Base-by-base conservation (phyloP, 345 rosid genomes). In the Sonneratia alba region DNA sequence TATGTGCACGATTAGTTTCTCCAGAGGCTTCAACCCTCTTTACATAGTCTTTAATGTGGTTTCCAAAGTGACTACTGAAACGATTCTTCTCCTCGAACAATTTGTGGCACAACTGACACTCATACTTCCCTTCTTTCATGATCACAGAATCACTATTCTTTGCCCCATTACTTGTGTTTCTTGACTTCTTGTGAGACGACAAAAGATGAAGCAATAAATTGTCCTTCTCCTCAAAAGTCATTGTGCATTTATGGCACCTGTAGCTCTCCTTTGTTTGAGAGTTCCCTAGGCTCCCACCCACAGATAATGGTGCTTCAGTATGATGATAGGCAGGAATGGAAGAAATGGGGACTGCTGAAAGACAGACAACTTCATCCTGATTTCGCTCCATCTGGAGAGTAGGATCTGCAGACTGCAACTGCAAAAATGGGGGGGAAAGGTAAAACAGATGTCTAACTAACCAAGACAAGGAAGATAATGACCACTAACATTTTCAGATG, bases 191-290 rank as follows among this genome's bases (percentile, higher is more conserved):
- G 75, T 86, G 89, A 56, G 77, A 81, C 43, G 81, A 73, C 32
- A 80, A 68, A 57, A 83, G 74, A 76, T 86, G 89, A 56, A 75
- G 72, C 49, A 86, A 47, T 47, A 83, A 72, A 65, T 79, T 78
- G 77, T 86, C 87, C 47, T 77, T 71, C 77, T 75, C 77, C 57
- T 76, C 48, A 64, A 80, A 86, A 78, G 47, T 61, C 79, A 79
- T 16, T 18, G 77, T 63, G 77, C 89, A 86, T 72, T 80, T 83
- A 69, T 86, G 89, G 77, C 89, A 86, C 56, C 72, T 79, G 66
- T 79, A 76, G 59, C 27, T 71, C 68, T 69, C 80, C 63, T 56
- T 62, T 45, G 71, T 72, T 68, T 74, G 68, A 65, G 56, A 67
- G n/a, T 67, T 73, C 68, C 55, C 67, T 24, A 74, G 63, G 76